Base-by-base conservation (phyloP, 1,139 yeast genomes). In the Candida sp. region DNA sequence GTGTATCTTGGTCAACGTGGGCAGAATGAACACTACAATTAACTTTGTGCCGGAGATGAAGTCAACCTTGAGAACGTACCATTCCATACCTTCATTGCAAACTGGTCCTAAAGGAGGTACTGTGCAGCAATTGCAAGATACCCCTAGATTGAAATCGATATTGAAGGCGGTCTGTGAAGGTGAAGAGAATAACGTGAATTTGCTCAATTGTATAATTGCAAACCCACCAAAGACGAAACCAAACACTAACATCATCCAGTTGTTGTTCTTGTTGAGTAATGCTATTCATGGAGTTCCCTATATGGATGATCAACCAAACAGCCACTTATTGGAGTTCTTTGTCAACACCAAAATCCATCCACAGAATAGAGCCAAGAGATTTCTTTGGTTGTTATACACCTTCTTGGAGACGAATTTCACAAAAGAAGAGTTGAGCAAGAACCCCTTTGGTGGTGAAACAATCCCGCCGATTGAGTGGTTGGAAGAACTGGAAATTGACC, bases 11-110 rank as follows among this genome's bases (percentile, higher is more conserved):
- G 98, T 94, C 28, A 94, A 94, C 65, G 85, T 92, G 44, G 98
- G 98, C 4, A 77, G 98, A 57, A 86, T 94, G 85, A 94, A 94
- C 71, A 94, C 99, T 2, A 94, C 98, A 4, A 86, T 94, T 49
- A 93, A 93, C 68, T 94, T 93, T 65, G 96, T 91, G 50, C 92
- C 96, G n/a, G 98, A 92, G 65, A 93, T 93, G 98, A 87, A 92
- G 58, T 91, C 97, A 0, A 94, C 93, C 55, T 77, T 93, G 58
- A 78, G 98, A 60, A 93, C 98, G 0, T 94, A 89, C 65, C 98
- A 93, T 68, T 89, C 97, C 11, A 90, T 94, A 37, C 99, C 99
- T 0, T 85, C 93, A 5, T 75, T 94, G 48, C 98, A 94, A 65
- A 84, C 87, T 2, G 83, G 82, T 55, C 83, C 88, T 9, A 70